These are phyloP conservation scores for Yamadazyma philogaea DNA, from an alignment of 805 yeast species.

Conservation along the genomic window DNA sequence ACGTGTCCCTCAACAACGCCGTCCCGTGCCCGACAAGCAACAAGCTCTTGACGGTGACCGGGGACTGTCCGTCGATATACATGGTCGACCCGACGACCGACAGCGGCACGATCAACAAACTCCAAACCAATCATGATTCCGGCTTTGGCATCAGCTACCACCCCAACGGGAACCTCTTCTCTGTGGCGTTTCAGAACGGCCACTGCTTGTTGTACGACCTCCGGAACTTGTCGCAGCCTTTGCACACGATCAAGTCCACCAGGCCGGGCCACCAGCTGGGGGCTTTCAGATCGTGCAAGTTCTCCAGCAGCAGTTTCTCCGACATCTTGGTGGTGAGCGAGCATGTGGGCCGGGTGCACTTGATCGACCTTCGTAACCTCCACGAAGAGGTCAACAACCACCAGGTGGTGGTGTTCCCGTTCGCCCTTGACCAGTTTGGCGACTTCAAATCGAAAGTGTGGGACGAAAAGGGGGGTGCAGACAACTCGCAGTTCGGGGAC, in stretches of 20 bases:
- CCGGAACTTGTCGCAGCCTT: conserved; percentile 54
- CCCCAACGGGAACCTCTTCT: conserved; percentile 69
- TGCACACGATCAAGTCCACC: conserved; percentile 58
- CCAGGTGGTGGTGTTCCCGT: conserved; percentile 71
- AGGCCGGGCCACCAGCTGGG: conserved; percentile 54
- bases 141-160: conserved; percentile 83
- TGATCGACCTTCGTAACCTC: conserved; percentile 73
- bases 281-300: conserved; percentile 60
- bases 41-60: conserved; percentile 52
- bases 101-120: conserved; percentile 18
- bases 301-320: conserved; percentile 55
- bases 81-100: conserved; percentile 46
- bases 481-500: no score
- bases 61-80: conserved; percentile 70
- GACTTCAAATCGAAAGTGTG: conserved; percentile 17
- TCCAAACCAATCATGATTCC: conserved; percentile 62
- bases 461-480: not conserved
- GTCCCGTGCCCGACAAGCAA: conserved; percentile 49
- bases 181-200: conserved; percentile 87
- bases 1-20: conserved; percentile 73
- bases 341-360: conserved; percentile 83
- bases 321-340: conserved; percentile 77
- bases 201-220: conserved; percentile 72
- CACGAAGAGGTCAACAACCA: conserved; percentile 44
- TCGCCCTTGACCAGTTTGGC: conserved; percentile 40